Base-by-base conservation (phyloP, 805 yeast genomes). In the Kuraishia hungarica region DNA sequence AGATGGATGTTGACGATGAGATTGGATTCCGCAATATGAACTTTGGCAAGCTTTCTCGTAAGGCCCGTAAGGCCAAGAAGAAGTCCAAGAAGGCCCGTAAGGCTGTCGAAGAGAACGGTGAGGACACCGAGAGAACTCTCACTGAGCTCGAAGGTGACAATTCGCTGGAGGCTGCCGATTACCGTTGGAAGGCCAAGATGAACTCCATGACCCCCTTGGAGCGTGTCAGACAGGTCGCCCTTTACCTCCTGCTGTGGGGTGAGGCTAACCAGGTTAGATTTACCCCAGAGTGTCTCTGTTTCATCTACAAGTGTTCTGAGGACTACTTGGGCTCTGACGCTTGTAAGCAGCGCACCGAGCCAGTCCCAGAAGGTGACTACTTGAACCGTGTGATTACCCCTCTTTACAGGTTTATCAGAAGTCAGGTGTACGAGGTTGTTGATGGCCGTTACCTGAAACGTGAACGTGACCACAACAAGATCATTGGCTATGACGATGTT, bases 401-500 rank as follows among this genome's bases (percentile, higher is more conserved):
- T 22, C 64, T 94, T 52, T 94, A 88, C 71, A 79, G 83, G 62
- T 88, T 80, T 77, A 72, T 88, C 59, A 85, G 92, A 78, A 76
- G 87, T 56, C 93, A 88, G 71, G 92, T 87, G 55, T 88, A 86
- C 64, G 94, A 87, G 72, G 81, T 87, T 62, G 80, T 81, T 59
- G 90, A 87, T 62, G 94, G 94, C 57, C 84, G 90, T 72, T 87
- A 80, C 63, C 86, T 87, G 58, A 87, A 87, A 71, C 86, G 96
- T 75, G 94, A 88, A 76, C 84, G 76, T 67, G 96, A 88, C 70
- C 96, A 88, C 72, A 85, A 85, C 73, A 76, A 83, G 61, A 76
- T 88, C 60, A 80, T 88, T 65, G 96, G 99, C 72, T 94, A 94
- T 72, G 99, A 94, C 77, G 99, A 94, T 78, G 96, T 94, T 58